Percentiles rank a stretch among this genome's conserved stretches.
Conservation (phyloP, 495 filamentous ascomycete species). For the Friedmanniomyces endolithicus region DNA sequence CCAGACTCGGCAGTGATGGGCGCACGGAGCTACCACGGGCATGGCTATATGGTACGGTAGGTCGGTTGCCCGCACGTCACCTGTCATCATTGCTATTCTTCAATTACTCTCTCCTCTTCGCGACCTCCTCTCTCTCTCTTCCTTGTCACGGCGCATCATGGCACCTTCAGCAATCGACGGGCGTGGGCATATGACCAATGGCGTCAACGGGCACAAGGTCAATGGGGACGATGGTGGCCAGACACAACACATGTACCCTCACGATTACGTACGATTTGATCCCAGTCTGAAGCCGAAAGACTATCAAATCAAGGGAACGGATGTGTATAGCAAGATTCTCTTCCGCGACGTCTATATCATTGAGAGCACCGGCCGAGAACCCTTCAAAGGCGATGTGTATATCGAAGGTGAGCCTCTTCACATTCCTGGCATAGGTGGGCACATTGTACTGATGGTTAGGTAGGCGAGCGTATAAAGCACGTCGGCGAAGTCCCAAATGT, state of each 20-base stretch:
- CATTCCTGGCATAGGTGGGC: neutral
- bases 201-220: conserved; percentile 1
- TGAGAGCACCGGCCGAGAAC: conserved; percentile 36
- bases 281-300: conserved; percentile 25
- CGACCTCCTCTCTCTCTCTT: neutral
- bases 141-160: conserved; percentile 5
- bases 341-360: conserved; percentile 40
- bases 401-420: conserved; percentile 25
- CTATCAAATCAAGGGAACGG: conserved; percentile 30
- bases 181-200: conserved; percentile 11
- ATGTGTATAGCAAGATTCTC: conserved; percentile 31
- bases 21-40: neutral
- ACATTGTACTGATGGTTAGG: neutral
- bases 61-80: neutral
- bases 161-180: conserved; percentile 14
- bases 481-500: conserved; percentile 34
- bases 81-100: neutral
- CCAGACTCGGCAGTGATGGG: neutral
- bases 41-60: neutral
- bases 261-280: conserved; percentile 20
- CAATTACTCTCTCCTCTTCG: neutral
- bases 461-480: conserved; percentile 31
- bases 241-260: conserved; percentile 6
- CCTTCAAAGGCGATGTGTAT: conserved; percentile 39
- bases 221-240: conserved; percentile 7